Evolutionary conservation across 768 basidiomycete species (phyloP).

Genomic region (Lactarius sp.): DNA sequence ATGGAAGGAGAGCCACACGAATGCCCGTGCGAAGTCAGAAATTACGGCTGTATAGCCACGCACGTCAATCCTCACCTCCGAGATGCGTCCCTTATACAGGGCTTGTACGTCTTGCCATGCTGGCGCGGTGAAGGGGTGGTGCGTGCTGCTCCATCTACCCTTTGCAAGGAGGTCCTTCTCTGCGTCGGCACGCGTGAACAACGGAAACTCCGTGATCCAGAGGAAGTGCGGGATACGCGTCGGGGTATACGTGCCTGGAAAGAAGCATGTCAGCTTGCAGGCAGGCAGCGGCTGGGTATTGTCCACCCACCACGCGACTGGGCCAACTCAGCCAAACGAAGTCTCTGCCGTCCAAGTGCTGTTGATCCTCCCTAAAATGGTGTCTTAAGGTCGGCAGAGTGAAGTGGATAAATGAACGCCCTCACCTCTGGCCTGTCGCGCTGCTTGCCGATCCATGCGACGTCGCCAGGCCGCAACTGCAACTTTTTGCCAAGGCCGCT

Average conservation of each 20-base stretch:
- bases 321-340: conserved; percentile 62
- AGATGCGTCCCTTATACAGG: conserved; percentile 65
- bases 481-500: not conserved
- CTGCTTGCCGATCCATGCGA: conserved; percentile 23
- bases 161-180: conserved; percentile 85
- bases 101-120: conserved; percentile 84
- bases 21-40: not conserved
- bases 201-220: conserved; percentile 94
- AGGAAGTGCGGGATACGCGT: conserved; percentile 71
- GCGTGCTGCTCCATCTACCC: conserved; percentile 88
- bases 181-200: conserved; percentile 80
- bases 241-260: conserved; percentile 52
- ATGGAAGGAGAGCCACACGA: conserved; percentile 8
- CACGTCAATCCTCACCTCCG: conserved; percentile 35
- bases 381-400: conserved; percentile 7
- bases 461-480: conserved; percentile 19
- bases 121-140: conserved; percentile 96
- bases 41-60: conserved; percentile 36
- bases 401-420: not conserved
- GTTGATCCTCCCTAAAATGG: conserved; percentile 76
- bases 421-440: conserved; percentile 15
- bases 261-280: not conserved
- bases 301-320: conserved; percentile 51
- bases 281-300: conserved; percentile 11
- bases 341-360: conserved; percentile 63